Evolutionary conservation across 2,329 filamentous ascomycete species (phyloP).

Genomic region (Curvularia eragrostidis): DNA sequence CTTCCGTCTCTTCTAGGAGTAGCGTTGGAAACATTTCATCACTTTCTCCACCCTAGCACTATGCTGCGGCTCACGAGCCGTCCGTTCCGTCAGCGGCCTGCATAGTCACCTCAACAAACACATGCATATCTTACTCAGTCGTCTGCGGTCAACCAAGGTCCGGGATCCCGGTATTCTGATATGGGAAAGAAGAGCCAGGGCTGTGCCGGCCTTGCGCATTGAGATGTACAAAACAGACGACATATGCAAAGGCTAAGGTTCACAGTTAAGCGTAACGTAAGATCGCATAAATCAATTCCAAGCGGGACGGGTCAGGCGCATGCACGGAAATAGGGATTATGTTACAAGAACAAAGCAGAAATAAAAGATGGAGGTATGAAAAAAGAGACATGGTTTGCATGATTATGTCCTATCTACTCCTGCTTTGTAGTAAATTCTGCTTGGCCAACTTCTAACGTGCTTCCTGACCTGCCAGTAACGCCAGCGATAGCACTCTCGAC

Average conservation of each 20-base stretch:
- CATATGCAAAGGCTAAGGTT: background rate
- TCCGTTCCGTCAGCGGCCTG: background rate
- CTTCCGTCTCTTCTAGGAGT: background rate
- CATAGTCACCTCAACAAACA: background rate
- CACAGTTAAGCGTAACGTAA: background rate
- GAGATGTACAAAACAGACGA: background rate
- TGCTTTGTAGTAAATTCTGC: constrained; percentile 25
- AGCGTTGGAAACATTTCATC: background rate
- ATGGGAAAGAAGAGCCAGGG: background rate
- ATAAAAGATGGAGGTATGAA: background rate
- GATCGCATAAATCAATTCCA: background rate
- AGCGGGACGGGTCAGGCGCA: background rate
- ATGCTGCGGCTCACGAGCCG: background rate
- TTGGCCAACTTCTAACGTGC: constrained; percentile 19
- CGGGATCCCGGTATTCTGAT: background rate
- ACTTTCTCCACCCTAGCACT: background rate
- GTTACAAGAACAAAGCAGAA: background rate
- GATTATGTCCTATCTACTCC: constrained; percentile 8
- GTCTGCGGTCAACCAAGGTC: background rate
- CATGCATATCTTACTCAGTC: background rate
- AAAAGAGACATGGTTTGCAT: background rate
- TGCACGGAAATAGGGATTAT: background rate
- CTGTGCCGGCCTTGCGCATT: background rate
- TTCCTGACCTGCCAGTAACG: constrained; percentile 51
- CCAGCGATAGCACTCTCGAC: constrained; percentile 87